Base-by-base conservation (phyloP, 2,329 filamentous ascomycete species). In the Neoarthrinium moseri region DNA sequence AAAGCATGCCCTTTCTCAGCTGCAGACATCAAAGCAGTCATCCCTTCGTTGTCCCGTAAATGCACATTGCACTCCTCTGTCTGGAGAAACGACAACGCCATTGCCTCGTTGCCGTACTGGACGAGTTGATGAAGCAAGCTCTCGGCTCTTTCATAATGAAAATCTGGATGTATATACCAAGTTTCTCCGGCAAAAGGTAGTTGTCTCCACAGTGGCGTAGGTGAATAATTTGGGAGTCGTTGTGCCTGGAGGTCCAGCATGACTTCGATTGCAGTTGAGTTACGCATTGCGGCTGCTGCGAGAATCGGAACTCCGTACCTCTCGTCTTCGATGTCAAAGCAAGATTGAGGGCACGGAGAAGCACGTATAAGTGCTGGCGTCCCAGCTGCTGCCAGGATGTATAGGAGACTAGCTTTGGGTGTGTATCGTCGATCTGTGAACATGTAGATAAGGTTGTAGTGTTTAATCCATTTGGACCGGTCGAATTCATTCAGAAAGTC, bases 311-410 rank as follows among this genome's bases (percentile, higher is more conserved):
- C 10, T 5, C 17, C 33, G n/a, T 11, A 35, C 17, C 17, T 8
- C 13, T 20, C 15, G 0, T 35, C 15, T 35, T 35, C 33, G 12
- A 2, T 15, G 3, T 43, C 15, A 17, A 6, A 43, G 12, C 18
- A 33, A 6, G 18, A 26, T n/a, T 18, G 15, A 18, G 17, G 3
- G 17, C 27, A 10, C 10, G 32, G 4, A 5, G 12, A 6, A 10
- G 12, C 30, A 17, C 23, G 20, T 18, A 44, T 11, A 5, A 36
- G 15, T 6, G 13, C n/a, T 10, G 11, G 6, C 8, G 33, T 7
- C 7, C 41, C 41, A 6, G 23, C 12, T 15, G 51, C 46, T 1
- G 52, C 52, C 4, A 55, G 26, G 24, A 55, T 21, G 21, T 55
- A 53, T 4, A 53, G 43, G 1, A 55, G 40, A 15, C 32, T 11